phyloP scores from a whole-genome alignment of 768 basidiomycete species.

The Termitomyces sp. region DNA sequence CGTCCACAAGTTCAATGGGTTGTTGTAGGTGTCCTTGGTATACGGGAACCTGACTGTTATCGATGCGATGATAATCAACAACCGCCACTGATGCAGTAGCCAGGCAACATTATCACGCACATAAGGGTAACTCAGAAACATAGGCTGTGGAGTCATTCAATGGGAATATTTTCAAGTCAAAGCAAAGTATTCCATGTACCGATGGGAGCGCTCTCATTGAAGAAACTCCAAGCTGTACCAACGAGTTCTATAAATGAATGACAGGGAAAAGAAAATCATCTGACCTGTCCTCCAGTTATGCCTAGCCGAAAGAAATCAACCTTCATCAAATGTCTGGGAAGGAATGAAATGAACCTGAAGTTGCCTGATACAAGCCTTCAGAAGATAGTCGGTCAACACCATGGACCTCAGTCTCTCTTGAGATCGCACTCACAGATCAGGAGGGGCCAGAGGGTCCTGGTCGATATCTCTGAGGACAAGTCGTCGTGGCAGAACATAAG shows the following conservation, averaged over 20 bases:
- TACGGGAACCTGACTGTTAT: slow-evolving; percentile 52
- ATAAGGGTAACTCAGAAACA: slow-evolving; percentile 32
- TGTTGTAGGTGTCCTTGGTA: slow-evolving; percentile 57
- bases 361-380: slow-evolving; percentile 35
- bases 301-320: slow-evolving; percentile 14
- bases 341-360: slow-evolving; percentile 27
- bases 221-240: slow-evolving; percentile 35
- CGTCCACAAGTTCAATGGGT: slow-evolving; percentile 54
- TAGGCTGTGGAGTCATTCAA: slow-evolving; percentile 25
- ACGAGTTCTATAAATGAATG: neutral
- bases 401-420: neutral
- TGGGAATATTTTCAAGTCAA: neutral
- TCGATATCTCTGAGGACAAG: neutral
- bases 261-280: slow-evolving; percentile 1
- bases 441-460: slow-evolving; percentile 37
- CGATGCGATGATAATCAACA: neutral
- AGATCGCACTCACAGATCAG: slow-evolving; percentile 31
- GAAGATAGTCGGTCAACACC: neutral
- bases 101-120: slow-evolving; percentile 16
- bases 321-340: neutral
- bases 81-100: neutral
- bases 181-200: slow-evolving; percentile 19
- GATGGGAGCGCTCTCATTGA: slow-evolving; percentile 34
- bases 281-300: slow-evolving; percentile 45
- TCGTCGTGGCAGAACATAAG: neutral